Base-by-base conservation (phyloP, 768 basidiomycete genomes). In the Pilatotrama ljubarskyi region DNA sequence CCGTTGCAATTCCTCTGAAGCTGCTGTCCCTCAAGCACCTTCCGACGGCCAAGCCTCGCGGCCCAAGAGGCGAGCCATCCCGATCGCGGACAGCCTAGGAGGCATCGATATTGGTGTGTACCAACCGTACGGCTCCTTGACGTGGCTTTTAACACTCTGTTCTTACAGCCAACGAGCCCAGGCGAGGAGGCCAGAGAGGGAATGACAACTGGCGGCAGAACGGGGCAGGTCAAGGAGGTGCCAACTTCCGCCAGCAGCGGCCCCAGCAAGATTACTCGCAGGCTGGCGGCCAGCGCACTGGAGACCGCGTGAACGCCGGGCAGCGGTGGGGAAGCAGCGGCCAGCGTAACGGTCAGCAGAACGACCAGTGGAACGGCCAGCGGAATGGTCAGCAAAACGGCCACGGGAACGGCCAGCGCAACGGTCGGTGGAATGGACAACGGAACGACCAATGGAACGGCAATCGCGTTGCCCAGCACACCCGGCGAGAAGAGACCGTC, bases 31-130 rank as follows among this genome's bases (percentile, higher is more conserved):
- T 36, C 44, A 52, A 26, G 24, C 17, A 22, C 17, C 52, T 37
- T 38, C 26, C 15, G 26, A 22, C n/a, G 22, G 25, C 15, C 15
- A 49, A 20, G 55, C 46, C 2, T 29, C 56, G n/a, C n/a, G n/a
- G 22, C 60, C 53, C n/a, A 63, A 59, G 51, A 64, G 59, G 49
- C 60, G 66, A 2, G 47, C 58, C 3, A 49, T 63, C 14, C 66
- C 66, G 6, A 14, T 54, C 7, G 64, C 64, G 13, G 56, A 59
- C 43, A 56, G 38, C 41, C 59, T 68, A 42, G 71, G 68, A 22
- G 67, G 68, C 51, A 64, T 72, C 29, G 18, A 26, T 20, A 68
- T 68, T 40, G 58, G 71, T 72, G 55, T 32, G 71, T 40, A 2
- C 4, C 5, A 32, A 32, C 29, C n/a, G n/a, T 32, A 32, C 29